Evolutionary conservation across 2,329 filamentous ascomycete species (phyloP), one percentile per base, ranked within the genome.

Genomic region (Calonectria pseudoreteaudii): DNA sequence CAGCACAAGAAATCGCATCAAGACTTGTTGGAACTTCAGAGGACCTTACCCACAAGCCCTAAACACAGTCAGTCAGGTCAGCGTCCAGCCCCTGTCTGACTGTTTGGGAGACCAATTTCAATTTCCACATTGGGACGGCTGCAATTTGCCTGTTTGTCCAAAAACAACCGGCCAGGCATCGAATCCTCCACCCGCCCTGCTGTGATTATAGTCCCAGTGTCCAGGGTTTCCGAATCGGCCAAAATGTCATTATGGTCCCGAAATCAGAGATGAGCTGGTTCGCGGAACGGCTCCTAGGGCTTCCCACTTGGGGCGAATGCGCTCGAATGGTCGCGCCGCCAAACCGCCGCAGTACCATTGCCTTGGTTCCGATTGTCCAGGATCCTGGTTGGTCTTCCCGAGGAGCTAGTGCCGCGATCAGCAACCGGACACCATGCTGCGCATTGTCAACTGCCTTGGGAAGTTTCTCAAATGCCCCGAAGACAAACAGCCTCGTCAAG

Each of bases 371-470:
- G 52, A 47, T 50, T 53, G 26, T 34, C 50, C 30, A 60, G 13
- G n/a, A 38, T 66, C 52, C 52, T 50, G 41, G 62, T 41, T 66
- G 28, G 38, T 38, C 50, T 50, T 66, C 52, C 50, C 41, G 64
- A 60, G 38, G 18, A 28, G 28, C 30, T 50, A 66, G 52, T 49
- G 50, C 52, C 28, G 23, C 31, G 26, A 56, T 53, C 68, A 38
- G 26, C 34, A 20, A n/a, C 20, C n/a, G 20, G 34, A 44, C 50
- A 34, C 31, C 56, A 64, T 14, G 14, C 23, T 60, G 44, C 62
- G 47, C 30, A 26, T 52, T 65, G 23, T n/a, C 47, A 41, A 67
- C 47, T 67, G 16, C 52, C 58, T 56, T 47, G 60, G 38, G 50
- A 49, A 38, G 56, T 36, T 38, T 30, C 44, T 36, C 44, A 47